phyloP scores from a whole-genome alignment of 208 protist species.

The Wallacemonas sp. region DNA sequence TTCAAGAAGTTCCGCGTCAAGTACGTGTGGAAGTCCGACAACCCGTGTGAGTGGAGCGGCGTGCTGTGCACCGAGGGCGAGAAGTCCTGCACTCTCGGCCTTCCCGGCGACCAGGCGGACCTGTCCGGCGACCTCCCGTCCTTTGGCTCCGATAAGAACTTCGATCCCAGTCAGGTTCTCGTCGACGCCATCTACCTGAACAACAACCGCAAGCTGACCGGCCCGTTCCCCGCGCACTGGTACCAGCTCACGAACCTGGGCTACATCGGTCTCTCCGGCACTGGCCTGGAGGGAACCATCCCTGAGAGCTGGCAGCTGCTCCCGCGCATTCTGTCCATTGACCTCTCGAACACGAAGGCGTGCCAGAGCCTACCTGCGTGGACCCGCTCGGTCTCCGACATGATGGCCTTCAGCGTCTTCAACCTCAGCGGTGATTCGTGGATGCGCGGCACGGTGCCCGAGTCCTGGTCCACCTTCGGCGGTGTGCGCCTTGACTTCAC shows the following conservation, averaged over 20 bases:
- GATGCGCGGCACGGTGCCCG: constrained; percentile 29
- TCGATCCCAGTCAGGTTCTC: constrained; percentile 18
- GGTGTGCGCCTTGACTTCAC: constrained; percentile 15
- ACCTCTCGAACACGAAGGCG: constrained; percentile 34
- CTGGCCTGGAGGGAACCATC: constrained; percentile 24
- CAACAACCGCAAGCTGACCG: constrained; percentile 18
- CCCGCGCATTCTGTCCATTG: constrained; percentile 13
- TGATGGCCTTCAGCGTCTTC: constrained; percentile 19
- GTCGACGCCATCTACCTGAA: constrained; percentile 28
- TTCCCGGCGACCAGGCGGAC: constrained; percentile 13
- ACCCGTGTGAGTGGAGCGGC: constrained; percentile 41
- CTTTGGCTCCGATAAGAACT: constrained; percentile 9
- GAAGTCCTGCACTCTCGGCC: constrained; percentile 15
- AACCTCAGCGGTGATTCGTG: constrained; percentile 16
- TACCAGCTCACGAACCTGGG: constrained; percentile 17
- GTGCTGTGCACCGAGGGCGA: constrained; percentile 30
- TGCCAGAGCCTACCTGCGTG: constrained; percentile 36
- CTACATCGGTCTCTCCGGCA: constrained; percentile 24
- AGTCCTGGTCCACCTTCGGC: constrained; percentile 21
- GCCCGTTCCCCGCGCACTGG: constrained; percentile 28
- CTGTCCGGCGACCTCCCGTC: constrained; percentile 22
- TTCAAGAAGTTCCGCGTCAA: constrained; percentile 19
- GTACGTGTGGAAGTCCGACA: constrained; percentile 32
- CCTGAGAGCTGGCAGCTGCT: constrained; percentile 35
- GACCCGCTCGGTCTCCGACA: constrained; percentile 5